These are phyloP conservation scores for Plantago lanceolata DNA, from an alignment of 305 asterid species.

Conservation along the genomic window DNA sequence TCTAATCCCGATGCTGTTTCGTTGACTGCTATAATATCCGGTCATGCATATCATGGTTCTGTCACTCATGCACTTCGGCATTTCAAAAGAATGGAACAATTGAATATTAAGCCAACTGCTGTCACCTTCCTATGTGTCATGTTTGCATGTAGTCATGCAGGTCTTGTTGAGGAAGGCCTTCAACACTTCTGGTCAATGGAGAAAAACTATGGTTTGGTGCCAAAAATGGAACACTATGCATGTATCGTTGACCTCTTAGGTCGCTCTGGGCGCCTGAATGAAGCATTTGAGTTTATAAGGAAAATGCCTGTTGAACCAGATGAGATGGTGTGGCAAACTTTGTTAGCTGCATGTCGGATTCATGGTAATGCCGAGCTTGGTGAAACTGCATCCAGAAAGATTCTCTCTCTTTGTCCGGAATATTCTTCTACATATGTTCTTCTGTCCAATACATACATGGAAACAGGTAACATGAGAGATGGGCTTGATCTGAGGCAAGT, in stretches of 20 bases:
- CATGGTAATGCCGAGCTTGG: slow-evolving; percentile 45
- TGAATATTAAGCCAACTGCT: slow-evolving; percentile 34
- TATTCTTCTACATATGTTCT: slow-evolving; percentile 43
- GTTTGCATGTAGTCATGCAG: slow-evolving; percentile 55
- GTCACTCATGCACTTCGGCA: slow-evolving; percentile 35
- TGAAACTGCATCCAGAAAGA: slow-evolving; percentile 41
- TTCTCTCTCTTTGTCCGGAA: slow-evolving; percentile 34
- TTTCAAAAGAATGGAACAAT: slow-evolving; percentile 38
- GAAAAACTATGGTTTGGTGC: slow-evolving; percentile 32
- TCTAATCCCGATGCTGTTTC: slow-evolving; percentile 38
- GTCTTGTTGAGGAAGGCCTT: slow-evolving; percentile 48
- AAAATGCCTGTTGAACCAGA: slow-evolving; percentile 42
- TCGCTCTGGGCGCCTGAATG: slow-evolving; percentile 41
- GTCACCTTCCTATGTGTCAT: slow-evolving; percentile 48
- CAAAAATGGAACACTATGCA: slow-evolving; percentile 47
- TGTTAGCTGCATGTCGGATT: slow-evolving; percentile 45
- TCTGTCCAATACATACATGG: slow-evolving; percentile 42
- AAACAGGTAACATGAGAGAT: slow-evolving; percentile 31
- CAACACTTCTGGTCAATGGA: slow-evolving; percentile 37
- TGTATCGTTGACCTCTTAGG: slow-evolving; percentile 50
- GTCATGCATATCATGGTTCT: slow-evolving; percentile 49
- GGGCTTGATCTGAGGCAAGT: slow-evolving; percentile 39
- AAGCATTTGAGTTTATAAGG: slow-evolving; percentile 37
- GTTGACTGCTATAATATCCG: slow-evolving; percentile 47
- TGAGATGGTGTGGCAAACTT: slow-evolving; percentile 52